phyloP scores from a whole-genome alignment of 2,329 filamentous ascomycete species.

The Arthrobotrys iridis region DNA sequence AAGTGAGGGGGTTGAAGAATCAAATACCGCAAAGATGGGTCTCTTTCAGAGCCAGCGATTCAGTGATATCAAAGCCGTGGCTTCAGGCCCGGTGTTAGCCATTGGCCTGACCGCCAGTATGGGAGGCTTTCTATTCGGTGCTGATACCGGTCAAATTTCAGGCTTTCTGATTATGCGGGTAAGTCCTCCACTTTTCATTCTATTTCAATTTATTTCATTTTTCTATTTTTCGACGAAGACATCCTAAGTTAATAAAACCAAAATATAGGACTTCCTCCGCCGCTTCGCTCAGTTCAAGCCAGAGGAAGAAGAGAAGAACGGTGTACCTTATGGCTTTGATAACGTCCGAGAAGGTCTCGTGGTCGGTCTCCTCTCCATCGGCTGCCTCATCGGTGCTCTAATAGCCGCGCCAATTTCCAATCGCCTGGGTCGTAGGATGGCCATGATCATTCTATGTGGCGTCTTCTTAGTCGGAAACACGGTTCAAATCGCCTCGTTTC shows the following conservation, averaged over 20 bases:
- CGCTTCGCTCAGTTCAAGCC: conserved; percentile 67
- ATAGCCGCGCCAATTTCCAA: conserved; percentile 71
- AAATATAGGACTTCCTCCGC: conserved; percentile 65
- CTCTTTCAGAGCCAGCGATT: conserved; percentile 45
- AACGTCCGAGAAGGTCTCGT: conserved; percentile 72
- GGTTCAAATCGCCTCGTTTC: conserved; percentile 71
- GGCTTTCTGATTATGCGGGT: conserved; percentile 64
- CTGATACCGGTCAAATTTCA: conserved; percentile 72
- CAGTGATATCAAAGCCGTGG: conserved; percentile 50
- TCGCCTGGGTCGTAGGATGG: conserved; percentile 69
- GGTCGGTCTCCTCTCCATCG: conserved; percentile 71
- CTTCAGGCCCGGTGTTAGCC: conserved; percentile 50
- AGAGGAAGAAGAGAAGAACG: conserved; percentile 59
- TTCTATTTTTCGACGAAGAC: conserved; percentile 59
- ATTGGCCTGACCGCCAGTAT: conserved; percentile 53
- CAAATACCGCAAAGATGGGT: conserved; percentile 31
- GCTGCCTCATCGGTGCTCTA: conserved; percentile 70
- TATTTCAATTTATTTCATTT: background rate
- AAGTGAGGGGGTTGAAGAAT: too few relatives aligned
- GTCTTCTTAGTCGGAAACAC: conserved; percentile 73
- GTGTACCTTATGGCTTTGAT: conserved; percentile 65
- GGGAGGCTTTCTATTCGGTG: conserved; percentile 70
- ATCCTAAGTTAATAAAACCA: conserved; percentile 59
- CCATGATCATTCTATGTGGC: conserved; percentile 72
- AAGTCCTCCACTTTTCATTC: conserved; percentile 1